Evolutionary conservation across 139 green algal genomes (phyloP), one percentile per base, ranked within the genome.

Genomic region (Pleodorina starrii): DNA sequence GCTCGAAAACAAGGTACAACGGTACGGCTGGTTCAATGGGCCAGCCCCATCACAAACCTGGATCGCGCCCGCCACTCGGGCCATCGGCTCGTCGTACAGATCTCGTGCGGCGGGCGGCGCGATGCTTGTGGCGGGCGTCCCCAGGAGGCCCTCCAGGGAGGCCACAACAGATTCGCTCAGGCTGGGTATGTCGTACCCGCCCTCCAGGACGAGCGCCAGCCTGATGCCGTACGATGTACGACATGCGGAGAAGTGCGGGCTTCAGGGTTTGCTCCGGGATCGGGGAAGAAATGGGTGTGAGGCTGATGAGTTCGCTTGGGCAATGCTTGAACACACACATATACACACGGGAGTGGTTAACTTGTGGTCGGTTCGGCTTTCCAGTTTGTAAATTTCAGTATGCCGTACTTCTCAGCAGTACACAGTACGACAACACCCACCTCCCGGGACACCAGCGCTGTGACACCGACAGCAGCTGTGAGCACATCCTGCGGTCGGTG

Each of bases 191-290:
- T 98, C 72, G 79, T 99, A 99, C 3, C 97, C 97, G 1, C 97
- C 97, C 75, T 99, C 97, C 21, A 99, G 75, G 11, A 99, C 88
- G 23, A 98, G 94, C 21, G 98, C 88, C n/a, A 96, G 77, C 48
- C 95, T 86, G 78, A 88, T 60, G 17, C 50, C 14, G 14, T 17
- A 60, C 17, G 14, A 60, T 17, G 17, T 60, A 60, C 50, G n/a
- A n/a, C n/a, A n/a, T n/a, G n/a, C n/a, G n/a, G n/a, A n/a, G n/a
- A n/a, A n/a, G n/a, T n/a, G n/a, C n/a, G n/a, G n/a, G n/a, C n/a
- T n/a, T n/a, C n/a, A n/a, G n/a, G n/a, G n/a, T n/a, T n/a, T n/a
- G n/a, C n/a, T n/a, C n/a, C n/a, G n/a, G n/a, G n/a, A n/a, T n/a
- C n/a, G n/a, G n/a, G n/a, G n/a, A n/a, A n/a, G n/a, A n/a, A n/a